Base-by-base conservation (phyloP, 306 rosid genomes). In the Vicia faba region DNA sequence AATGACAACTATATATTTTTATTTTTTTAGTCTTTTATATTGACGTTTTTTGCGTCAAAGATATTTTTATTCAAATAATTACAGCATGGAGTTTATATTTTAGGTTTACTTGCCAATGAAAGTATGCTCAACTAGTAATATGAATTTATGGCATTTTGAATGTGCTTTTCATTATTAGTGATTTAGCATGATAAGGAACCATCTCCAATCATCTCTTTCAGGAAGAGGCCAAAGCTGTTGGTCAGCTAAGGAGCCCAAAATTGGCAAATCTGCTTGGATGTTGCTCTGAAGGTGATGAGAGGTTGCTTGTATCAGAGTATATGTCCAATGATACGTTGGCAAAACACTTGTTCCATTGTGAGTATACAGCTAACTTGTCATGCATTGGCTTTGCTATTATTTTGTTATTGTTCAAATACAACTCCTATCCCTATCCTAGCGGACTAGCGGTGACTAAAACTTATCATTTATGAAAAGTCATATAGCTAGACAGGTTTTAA, bases 301-400 rank as follows among this genome's bases (percentile, higher is more conserved):
- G 99, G 87, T 69, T 93, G 70, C 97, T 90, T 67, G 91, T 93
- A 78, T 88, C 97, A 18, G 96, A 93, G 63, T 90, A 75, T 64
- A 86, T 93, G 96, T 82, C 95, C 69, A 90, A 86, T n/a, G 99
- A 93, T 66, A 93, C 96, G 19, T 74, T 93, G 81, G 99, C 99
- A 14, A 93, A 93, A 66, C 97, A 93, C 87, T 88, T 90, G 70
- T 93, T 93, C 56, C 99, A 93, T 67, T 93, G 97, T 93, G 85
- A 83, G 99, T 86, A 28, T 41, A 43, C 61, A 12, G 19, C 36
- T 64, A 39, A 33, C 11, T 75, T 70, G 67, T 60, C 72, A 51
- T 50, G 62, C 68, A 65, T 41, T 4, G 54, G 33, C 44, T 15
- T 49, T 65, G 55, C 25, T 25, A 51, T 73, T 31, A 5, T 31